A percentile compares a stretch with the other conserved stretches of the same genome.
Evolutionary conservation across 768 basidiomycete species (phyloP).

Genomic region (Leccinum boreale): DNA sequence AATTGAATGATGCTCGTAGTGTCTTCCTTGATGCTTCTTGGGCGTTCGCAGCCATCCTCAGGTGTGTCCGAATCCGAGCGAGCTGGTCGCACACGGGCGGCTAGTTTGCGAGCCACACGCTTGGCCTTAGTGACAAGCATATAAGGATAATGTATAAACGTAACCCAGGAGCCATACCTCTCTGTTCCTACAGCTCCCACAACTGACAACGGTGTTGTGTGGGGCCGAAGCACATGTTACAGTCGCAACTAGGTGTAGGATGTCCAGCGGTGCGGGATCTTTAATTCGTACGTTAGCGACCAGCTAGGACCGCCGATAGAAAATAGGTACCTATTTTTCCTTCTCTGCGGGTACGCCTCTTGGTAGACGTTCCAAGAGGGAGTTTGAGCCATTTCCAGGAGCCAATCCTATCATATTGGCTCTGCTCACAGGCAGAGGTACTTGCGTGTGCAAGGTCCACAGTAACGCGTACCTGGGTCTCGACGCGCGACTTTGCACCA

Average conservation of each 20-base stretch:
- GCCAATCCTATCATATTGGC: conserved; percentile 77
- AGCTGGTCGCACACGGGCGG: conserved; percentile 75
- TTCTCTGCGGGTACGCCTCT: conserved; percentile 80
- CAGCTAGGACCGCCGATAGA: background rate
- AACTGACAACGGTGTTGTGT: conserved; percentile 71
- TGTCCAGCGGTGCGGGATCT: conserved; percentile 70
- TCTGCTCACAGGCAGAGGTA: conserved; percentile 53
- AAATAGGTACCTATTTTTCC: conserved; percentile 65
- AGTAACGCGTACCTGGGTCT: conserved; percentile 87
- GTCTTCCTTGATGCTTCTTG: conserved; percentile 50
- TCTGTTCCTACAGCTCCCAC: conserved; percentile 83
- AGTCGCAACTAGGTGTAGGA: conserved; percentile 66
- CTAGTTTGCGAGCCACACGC: conserved; percentile 85
- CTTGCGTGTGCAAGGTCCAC: conserved; percentile 74
- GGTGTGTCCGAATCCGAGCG: conserved; percentile 72
- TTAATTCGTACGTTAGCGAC: conserved; percentile 19
- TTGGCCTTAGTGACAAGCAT: conserved; percentile 57
- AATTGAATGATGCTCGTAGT: conserved; percentile 90
- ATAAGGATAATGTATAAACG: conserved; percentile 6
- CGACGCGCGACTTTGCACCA: conserved; percentile 91
- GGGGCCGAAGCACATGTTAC: conserved; percentile 83
- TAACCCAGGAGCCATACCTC: conserved; percentile 51
- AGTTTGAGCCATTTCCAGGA: conserved; percentile 87
- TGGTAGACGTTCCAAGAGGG: conserved; percentile 79
- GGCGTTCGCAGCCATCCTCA: conserved; percentile 51